Evolutionary conservation across 2,329 filamentous ascomycete species (phyloP), one percentile per base, ranked within the genome.

Genomic region (Ophiostoma populinum): DNA sequence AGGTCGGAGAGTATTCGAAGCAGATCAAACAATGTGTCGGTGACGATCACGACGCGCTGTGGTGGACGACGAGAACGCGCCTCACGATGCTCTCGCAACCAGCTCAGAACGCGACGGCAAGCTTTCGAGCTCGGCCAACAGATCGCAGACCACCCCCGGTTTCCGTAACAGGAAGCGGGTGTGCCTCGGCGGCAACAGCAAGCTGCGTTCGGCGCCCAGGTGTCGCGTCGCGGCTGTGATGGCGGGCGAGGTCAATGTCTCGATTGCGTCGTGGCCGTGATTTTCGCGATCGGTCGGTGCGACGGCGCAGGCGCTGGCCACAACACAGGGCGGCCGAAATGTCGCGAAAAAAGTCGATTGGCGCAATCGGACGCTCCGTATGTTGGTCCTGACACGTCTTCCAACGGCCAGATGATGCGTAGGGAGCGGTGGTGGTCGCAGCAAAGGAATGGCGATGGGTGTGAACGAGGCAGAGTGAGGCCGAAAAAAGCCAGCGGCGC

Each of bases 321-420:
- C 31, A 32, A 28, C 30, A 18, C 49, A 49, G 46, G 45, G 8
- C 5, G 30, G 16, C n/a, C 40, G 40, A 44, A 15, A 19, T 19
- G 19, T 31, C 34, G 34, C 35, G 34, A 42, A 30, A 30, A 32
- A 34, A 20, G 21, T 7, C 18, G 30, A 35, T 27, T 24, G 22
- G n/a, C 28, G 19, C 29, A 36, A 10, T 26, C 26, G 55, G 54
- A 56, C 13, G 12, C 30, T 13, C 9, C 20, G 30, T 7, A 20
- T 22, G 13, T 12, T 12, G 58, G 59, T 59, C 53, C 55, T 56
- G 64, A 63, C 62, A 61, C 65, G 67, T 59, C 59, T 58, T 55
- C 53, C 22, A 10, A 20, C 30, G 15, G 13, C 18, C 30, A 20
- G 18, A 32, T 57, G 59, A 61, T 65, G 57, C 58, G 57, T 59